Evolutionary conservation across 2,329 filamentous ascomycete genomes (phyloP).

Genomic region (Pezicula carpinea): DNA sequence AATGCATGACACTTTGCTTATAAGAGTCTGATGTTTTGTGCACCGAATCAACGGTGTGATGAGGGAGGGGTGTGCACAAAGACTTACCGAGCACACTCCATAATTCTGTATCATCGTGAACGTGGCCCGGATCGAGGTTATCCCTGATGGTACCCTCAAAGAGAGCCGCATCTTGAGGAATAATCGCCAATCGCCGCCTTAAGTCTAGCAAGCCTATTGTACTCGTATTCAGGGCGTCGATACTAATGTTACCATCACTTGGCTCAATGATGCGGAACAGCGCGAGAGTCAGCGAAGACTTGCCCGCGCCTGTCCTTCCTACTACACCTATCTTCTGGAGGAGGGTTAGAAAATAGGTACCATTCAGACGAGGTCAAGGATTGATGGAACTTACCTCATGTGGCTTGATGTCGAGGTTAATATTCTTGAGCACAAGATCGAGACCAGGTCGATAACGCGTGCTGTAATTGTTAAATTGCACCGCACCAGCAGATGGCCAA

Average conservation of each 20-base stretch:
- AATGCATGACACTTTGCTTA: constrained; percentile 20
- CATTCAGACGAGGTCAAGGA: no score
- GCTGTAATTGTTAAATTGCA: constrained; percentile 91
- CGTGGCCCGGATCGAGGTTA: constrained; percentile 90
- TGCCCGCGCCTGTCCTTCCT: constrained; percentile 91
- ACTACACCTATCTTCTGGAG: constrained; percentile 85
- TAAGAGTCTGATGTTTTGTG: constrained; percentile 20
- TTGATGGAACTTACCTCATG: constrained; percentile 50
- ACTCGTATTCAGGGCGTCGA: constrained; percentile 85
- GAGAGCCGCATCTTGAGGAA: constrained; percentile 93
- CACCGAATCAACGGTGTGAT: constrained; percentile 18
- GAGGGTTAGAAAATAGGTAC: no score
- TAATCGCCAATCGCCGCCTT: constrained; percentile 85
- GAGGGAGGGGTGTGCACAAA: background rate
- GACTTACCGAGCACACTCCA: constrained; percentile 88
- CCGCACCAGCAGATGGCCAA: constrained; percentile 86
- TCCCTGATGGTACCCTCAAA: constrained; percentile 92
- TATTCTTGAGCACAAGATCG: constrained; percentile 88
- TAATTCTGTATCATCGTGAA: constrained; percentile 93
- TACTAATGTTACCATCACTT: constrained; percentile 74
- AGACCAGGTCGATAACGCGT: constrained; percentile 86
- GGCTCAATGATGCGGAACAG: constrained; percentile 96
- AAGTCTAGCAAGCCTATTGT: constrained; percentile 87
- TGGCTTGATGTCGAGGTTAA: constrained; percentile 87
- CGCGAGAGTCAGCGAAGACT: constrained; percentile 87